Evolutionary conservation across 441 rosid species (phyloP).

Genomic region (Eruca vesicaria): DNA sequence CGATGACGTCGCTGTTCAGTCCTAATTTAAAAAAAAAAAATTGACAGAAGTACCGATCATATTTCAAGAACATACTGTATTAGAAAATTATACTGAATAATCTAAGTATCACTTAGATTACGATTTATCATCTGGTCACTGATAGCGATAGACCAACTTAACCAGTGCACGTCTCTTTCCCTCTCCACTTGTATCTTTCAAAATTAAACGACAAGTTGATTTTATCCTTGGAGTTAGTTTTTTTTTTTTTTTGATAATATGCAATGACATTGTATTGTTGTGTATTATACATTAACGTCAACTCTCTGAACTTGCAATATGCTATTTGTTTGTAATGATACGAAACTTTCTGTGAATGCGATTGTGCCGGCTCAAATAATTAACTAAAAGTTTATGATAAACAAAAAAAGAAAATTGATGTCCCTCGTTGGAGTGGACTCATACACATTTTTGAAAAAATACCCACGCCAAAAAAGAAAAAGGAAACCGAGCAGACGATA

Average conservation of each 20-base stretch:
- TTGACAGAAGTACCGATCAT: not conserved
- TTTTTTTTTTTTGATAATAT: not conserved
- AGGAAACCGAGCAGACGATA: not conserved
- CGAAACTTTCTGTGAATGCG: slow-evolving; percentile 8
- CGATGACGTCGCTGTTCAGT: too few species aligned
- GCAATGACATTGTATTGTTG: not conserved
- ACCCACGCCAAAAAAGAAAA: not conserved
- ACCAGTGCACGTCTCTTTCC: slow-evolving; percentile 1
- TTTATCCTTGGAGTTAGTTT: not conserved
- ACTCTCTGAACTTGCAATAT: not conserved
- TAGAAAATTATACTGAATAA: not conserved
- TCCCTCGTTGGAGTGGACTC: not conserved
- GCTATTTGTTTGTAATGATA: not conserved
- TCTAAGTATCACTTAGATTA: not conserved
- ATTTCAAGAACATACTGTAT: not conserved
- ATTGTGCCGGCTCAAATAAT: slow-evolving; percentile 18
- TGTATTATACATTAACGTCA: slow-evolving; percentile 20
- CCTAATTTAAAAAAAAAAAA: too few species aligned
- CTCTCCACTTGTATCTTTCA: not conserved
- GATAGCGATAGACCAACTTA: slow-evolving; percentile 19
- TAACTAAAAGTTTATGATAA: not conserved
- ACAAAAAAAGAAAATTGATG: not conserved
- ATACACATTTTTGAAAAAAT: not conserved
- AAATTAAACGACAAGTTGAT: not conserved
- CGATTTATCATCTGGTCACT: not conserved